Percentiles rank a stretch among this genome's conserved stretches.
These are phyloP conservation scores for Solanum pennellii DNA, from an alignment of 257 asterid species.

Conservation along the genomic window DNA sequence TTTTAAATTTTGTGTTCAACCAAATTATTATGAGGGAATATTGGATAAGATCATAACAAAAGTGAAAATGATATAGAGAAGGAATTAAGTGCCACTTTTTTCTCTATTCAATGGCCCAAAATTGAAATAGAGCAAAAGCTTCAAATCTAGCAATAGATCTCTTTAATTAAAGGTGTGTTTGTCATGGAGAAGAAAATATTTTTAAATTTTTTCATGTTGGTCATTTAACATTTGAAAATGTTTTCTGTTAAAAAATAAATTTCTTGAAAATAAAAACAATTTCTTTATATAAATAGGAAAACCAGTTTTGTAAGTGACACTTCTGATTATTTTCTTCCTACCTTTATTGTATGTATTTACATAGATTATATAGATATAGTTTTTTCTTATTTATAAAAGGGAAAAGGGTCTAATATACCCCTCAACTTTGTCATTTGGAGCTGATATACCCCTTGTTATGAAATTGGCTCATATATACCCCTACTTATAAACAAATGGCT, in stretches of 20 bases:
- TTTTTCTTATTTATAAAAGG: background rate
- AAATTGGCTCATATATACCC: too few species aligned
- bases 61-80: background rate
- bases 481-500: too few species aligned
- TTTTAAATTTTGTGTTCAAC: background rate
- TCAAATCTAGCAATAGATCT: background rate
- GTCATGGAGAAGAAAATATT: background rate
- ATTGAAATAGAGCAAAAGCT: background rate
- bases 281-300: background rate
- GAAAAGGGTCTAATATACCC: too few species aligned
- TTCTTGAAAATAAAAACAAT: background rate
- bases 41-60: background rate
- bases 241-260: background rate
- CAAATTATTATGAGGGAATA: background rate
- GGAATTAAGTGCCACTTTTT: background rate
- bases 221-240: background rate
- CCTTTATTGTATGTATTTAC: background rate
- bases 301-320: background rate
- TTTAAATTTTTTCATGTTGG: background rate
- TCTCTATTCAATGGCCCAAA: background rate
- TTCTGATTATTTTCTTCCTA: background rate
- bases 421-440: too few species aligned
- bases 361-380: background rate
- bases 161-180: background rate
- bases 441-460: too few species aligned